Evolutionary conservation across 2,329 filamentous ascomycete species (phyloP), one percentile per base, ranked within the genome.

Genomic region (Colletotrichum lentis): DNA sequence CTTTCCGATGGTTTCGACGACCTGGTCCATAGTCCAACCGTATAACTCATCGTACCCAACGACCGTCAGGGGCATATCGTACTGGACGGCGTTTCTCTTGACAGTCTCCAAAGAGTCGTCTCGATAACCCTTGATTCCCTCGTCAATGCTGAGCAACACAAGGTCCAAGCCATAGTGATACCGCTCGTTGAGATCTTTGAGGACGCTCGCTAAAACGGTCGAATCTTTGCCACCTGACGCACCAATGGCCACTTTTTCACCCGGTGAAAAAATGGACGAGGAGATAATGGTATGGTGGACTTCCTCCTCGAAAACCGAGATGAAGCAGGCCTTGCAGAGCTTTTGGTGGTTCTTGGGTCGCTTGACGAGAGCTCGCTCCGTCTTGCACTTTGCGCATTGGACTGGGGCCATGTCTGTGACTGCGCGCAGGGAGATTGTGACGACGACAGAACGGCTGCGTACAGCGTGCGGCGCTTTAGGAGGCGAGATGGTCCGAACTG

Each of bases 21-120:
- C 96, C 76, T 98, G 93, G 76, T 99, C 96, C 96, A 99, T 99
- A 1, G 94, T 97, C 96, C 96, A 99, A 10, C 95, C 96, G 77
- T 99, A 99, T 11, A 99, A 83, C 75, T 97, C 92, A 62, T 90
- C 91, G 75, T 99, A 99, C 57, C 95, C 94, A 57, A 99, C 88
- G 64, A 99, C 97, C 73, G 93, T 92, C 56, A 99, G 82, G 0
- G 92, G 89, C 91, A 99, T 96, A 1, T 91, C 89, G 80, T 98
- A 97, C 78, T 98, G 94, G 14, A 87, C 78, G 0, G 94, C 92
- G 78, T 99, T 98, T 68, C 95, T 86, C 84, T 97, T 97, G 53
- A 99, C 96, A 0, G 96, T 98, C 80, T 98, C 94, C 20, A 99
- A 83, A 56, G 92, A 96, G 79, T 99, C 96, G 76, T 99, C 96